Conservation (phyloP, 164 flowering plant species). For the Kalanchoe fedtschenkoi region DNA sequence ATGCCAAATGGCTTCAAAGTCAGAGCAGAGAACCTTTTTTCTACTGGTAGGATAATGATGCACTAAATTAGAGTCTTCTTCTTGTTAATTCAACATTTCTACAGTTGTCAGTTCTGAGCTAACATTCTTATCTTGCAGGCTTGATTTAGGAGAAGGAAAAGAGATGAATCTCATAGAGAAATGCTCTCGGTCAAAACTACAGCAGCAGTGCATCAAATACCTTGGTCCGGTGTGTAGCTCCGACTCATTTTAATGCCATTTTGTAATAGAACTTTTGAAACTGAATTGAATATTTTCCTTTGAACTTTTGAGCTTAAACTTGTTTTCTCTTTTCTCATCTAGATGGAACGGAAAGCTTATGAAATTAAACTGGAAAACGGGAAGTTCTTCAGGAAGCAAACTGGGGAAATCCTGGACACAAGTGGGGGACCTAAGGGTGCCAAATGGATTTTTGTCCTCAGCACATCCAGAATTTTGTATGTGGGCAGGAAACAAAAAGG, state of each 20-base stretch:
- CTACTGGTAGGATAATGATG: slow-evolving; percentile 41
- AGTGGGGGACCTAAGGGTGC: slow-evolving; percentile 22
- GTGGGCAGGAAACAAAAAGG: slow-evolving; percentile 61
- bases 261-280: not conserved
- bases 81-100: not conserved
- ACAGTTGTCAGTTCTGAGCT: not conserved
- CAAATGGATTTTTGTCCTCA: slow-evolving; percentile 70
- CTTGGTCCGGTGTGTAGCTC: slow-evolving; percentile 46
- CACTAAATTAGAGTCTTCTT: not conserved
- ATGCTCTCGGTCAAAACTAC: slow-evolving; percentile 58
- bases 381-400: slow-evolving; percentile 34
- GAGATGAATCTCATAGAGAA: slow-evolving; percentile 54
- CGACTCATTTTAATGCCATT: not conserved
- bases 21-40: slow-evolving; percentile 72
- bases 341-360: slow-evolving; percentile 59
- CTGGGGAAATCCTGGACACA: slow-evolving; percentile 44
- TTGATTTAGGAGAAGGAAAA: slow-evolving; percentile 71
- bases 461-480: slow-evolving; percentile 44
- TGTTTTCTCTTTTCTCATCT: slow-evolving; percentile 9
- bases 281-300: not conserved
- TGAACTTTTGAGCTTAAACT: not conserved
- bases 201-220: slow-evolving; percentile 69
- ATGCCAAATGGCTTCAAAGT: slow-evolving; percentile 46
- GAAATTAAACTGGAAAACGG: slow-evolving; percentile 46
- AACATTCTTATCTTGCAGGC: slow-evolving; percentile 26